These are phyloP conservation scores for Cryptococcus sp. DNA, from an alignment of 1,284 basidiomycete species.

Conservation along the genomic window DNA sequence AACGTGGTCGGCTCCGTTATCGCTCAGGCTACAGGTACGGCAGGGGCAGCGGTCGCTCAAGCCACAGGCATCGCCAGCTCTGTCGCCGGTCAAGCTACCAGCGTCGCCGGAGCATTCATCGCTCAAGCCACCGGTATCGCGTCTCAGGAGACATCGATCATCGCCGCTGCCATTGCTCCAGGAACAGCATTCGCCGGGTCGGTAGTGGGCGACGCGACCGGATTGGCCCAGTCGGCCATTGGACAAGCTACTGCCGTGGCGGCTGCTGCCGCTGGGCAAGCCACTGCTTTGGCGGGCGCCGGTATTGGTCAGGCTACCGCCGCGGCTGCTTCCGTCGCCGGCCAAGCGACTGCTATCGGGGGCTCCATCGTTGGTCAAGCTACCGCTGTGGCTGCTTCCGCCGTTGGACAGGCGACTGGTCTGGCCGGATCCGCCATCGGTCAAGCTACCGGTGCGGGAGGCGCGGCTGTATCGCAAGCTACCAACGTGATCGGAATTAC, in stretches of 20 bases:
- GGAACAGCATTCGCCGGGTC: neutral
- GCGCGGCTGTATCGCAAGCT: no score
- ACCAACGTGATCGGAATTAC: no score
- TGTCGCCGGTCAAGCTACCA: neutral
- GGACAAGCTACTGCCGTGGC: neutral
- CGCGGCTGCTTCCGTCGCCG: neutral
- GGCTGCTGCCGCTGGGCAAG: neutral
- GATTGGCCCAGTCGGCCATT: neutral
- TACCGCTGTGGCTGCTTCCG: no score
- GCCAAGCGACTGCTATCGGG: neutral
- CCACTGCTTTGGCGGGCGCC: neutral
- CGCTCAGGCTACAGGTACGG: no score
- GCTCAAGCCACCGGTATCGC: neutral
- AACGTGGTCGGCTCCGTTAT: no score
- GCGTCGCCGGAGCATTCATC: neutral
- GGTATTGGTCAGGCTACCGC: neutral
- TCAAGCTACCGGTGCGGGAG: neutral
- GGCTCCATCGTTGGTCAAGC: neutral
- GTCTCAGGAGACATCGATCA: neutral
- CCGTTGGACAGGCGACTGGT: neutral
- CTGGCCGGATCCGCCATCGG: neutral
- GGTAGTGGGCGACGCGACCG: neutral
- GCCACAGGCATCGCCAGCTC: neutral
- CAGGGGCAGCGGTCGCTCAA: no score
- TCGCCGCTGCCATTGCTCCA: neutral